These are phyloP conservation scores for Mastigamoeba balamuthi DNA, from an alignment of 78 protist genomes.

Conservation along the genomic window DNA sequence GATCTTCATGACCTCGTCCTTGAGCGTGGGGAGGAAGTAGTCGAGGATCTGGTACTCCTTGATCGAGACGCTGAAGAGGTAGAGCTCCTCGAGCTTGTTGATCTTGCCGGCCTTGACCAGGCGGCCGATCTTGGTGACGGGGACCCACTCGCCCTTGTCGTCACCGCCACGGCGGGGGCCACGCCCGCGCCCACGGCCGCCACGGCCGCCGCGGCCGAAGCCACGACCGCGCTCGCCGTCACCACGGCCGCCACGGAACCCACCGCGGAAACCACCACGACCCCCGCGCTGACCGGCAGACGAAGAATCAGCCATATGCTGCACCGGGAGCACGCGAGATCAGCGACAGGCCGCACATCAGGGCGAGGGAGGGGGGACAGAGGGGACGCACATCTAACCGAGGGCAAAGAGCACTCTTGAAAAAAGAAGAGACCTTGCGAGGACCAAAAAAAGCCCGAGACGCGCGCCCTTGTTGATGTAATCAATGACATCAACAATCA, in stretches of 20 bases:
- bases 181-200: slow-evolving; percentile 64
- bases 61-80: slow-evolving; percentile 96
- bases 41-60: slow-evolving; percentile 99
- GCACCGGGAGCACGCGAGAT: too few relatives aligned
- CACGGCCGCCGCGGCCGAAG: slow-evolving; percentile 45
- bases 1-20: slow-evolving; percentile 98
- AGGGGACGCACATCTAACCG: too few relatives aligned
- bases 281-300: slow-evolving; percentile 26
- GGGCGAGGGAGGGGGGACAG: too few relatives aligned
- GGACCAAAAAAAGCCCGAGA: too few relatives aligned
- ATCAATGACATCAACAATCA: too few relatives aligned
- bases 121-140: slow-evolving; percentile 99
- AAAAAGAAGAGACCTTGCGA: too few relatives aligned
- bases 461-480: too few relatives aligned
- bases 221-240: slow-evolving; percentile 3
- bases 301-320: slow-evolving; percentile 5
- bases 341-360: too few relatives aligned
- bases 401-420: too few relatives aligned
- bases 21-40: slow-evolving; percentile 61
- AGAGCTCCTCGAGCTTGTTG: slow-evolving; percentile 92
- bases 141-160: slow-evolving; percentile 87
- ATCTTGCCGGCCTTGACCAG: slow-evolving; percentile 93
- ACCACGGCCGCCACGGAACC: too few relatives aligned
- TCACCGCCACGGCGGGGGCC: slow-evolving; percentile 73
- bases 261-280: too few relatives aligned